Base-by-base conservation (phyloP, 352 stramenopile species). In the Globisporangium spiculum region DNA sequence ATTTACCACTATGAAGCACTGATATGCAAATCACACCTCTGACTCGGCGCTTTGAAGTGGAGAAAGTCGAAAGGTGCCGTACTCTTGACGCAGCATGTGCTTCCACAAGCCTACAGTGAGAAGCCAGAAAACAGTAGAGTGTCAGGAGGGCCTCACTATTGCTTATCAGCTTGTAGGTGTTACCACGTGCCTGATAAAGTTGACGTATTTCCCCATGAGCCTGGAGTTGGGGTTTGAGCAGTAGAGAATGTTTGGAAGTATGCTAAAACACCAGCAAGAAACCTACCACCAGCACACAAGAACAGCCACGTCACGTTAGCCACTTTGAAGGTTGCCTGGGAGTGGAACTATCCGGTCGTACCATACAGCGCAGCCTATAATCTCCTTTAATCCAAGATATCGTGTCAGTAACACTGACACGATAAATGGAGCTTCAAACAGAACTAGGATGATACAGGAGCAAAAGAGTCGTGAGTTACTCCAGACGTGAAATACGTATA, bases 11-110 rank as follows among this genome's bases (percentile, higher is more conserved):
- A 0, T 41, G 10, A 14, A 32, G 30, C 1, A 32, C 30, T 32
- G 30, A 32, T 32, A 32, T 32, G 59, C 38, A 34, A 14, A 14
- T 32, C 27, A 32, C 2, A 87, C 79, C 69, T 84, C 80, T 0
- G 76, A 83, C 22, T 59, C 61, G 48, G 52, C 58, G 27, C 27
- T 60, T 58, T 81, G 65, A 12, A 84, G 80, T 50, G 83, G 91
- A 22, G 94, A 98, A 18, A 99, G 79, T 22, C 78, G 78, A 32
- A 98, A 92, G 0, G 91, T 98, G 8, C 94, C 96, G 64, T 98
- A 99, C 60, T 99, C 96, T 30, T 74, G 75, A 27, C 94, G 78
- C 10, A 85, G 68, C 4, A 98, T 61, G 74, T 98, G 96, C 48
- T 44, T 65, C 38, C 79, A 46, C 4, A 87, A 60, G 9, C 74